Evolutionary conservation across 2,329 filamentous ascomycete genomes (phyloP), one percentile per base, ranked within the genome.

Genomic region (Metarhizium guizhouense): DNA sequence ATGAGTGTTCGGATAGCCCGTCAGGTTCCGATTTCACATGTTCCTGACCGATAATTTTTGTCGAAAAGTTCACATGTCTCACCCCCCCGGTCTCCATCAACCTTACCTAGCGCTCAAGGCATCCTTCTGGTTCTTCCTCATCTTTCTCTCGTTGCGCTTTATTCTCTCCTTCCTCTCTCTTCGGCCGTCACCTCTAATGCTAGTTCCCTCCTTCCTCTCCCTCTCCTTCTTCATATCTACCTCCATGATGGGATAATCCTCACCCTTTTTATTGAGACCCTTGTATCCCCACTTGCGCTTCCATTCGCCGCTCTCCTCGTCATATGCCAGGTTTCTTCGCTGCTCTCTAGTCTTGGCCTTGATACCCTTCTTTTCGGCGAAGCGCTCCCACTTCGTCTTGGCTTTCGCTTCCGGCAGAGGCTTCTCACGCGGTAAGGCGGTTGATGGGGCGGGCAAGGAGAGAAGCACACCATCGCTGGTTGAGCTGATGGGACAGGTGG

Each of bases 341-440:
- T 85, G 80, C 68, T 94, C 90, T 62, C 87, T 83, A 62, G 83
- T 87, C 82, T 92, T 95, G 73, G 85, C 84, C 76, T 88, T 89
- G 75, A 99, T 97, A 55, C 94, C 94, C 81, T 96, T 95, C 83
- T 95, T 95, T 72, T 85, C 87, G 49, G 94, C 94, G 76, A 99
- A 99, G 67, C 87, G 84, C 77, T 96, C 87, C 94, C 94, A 99
- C 72, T 91, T 96, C 57, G 93, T 97, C 63, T 87, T 87, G 56
- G 86, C 78, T 75, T 92, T 94, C 62, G 85, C 81, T 55, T 84
- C 80, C 1, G 94, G 94, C 8, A 97, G 78, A 10, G 90, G 90
- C 74, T 99, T 97, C 76, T 96, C 92, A 63, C 94, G 87, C 29
- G 94, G 94, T 4, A 97, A 79, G 0, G 78, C 72, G 1, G 87